phyloP scores from a whole-genome alignment of 2,329 filamentous ascomycete species.

The Trichoderma asperellum region DNA sequence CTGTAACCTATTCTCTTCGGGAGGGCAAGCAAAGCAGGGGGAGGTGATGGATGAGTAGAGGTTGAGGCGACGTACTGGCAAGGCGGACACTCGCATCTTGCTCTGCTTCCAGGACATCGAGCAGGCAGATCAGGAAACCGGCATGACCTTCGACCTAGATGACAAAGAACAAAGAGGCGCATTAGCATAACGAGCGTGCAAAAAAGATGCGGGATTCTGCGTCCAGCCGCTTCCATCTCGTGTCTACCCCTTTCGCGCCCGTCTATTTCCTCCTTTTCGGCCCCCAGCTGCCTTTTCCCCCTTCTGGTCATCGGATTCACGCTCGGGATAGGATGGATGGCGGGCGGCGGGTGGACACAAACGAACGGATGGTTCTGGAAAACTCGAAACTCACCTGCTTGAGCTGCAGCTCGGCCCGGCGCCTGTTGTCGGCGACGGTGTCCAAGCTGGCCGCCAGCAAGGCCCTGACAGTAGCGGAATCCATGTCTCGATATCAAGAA shows the following conservation, averaged over 20 bases:
- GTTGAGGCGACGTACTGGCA: slow-evolving; percentile 69
- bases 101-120: slow-evolving; percentile 89
- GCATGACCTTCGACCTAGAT: slow-evolving; percentile 82
- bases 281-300: not conserved
- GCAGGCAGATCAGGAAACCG: slow-evolving; percentile 86
- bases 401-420: slow-evolving; percentile 77
- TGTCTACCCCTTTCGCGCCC: not conserved
- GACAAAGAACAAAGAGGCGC: slow-evolving; percentile 30
- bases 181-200: slow-evolving; percentile 19
- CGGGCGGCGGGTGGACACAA: slow-evolving; percentile 26
- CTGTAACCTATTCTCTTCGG: not conserved
- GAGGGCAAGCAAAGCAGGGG: not conserved
- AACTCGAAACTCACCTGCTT: slow-evolving; percentile 70
- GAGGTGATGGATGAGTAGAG: slow-evolving; percentile 3
- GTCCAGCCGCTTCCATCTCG: not conserved
- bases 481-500: slow-evolving; percentile 57
- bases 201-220: not conserved
- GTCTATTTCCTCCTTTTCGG: not conserved
- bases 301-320: not conserved
- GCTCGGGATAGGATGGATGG: slow-evolving; percentile 18
- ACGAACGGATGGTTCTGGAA: slow-evolving; percentile 9
- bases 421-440: slow-evolving; percentile 72
- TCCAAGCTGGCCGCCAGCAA: slow-evolving; percentile 78
- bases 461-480: slow-evolving; percentile 73
- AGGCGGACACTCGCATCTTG: slow-evolving; percentile 83